Percentiles rank a stretch among this genome's conserved stretches.
Evolutionary conservation across 2,329 filamentous ascomycete genomes (phyloP).

Genomic region (Eutypa lata): DNA sequence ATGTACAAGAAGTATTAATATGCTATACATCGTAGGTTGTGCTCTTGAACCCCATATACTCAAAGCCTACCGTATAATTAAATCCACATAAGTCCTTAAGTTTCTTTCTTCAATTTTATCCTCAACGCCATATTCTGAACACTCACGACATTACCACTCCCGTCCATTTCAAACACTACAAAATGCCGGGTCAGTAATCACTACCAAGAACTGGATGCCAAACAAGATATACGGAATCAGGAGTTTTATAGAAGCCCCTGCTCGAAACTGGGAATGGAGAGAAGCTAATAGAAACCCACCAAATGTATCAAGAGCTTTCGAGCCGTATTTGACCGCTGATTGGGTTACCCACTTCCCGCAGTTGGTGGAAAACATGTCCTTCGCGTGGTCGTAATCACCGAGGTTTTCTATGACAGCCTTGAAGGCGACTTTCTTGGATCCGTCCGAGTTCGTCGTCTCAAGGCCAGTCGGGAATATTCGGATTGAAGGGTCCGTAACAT

Average conservation of each 20-base stretch:
- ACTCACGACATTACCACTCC: conserved; percentile 15
- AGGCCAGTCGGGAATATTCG: conserved; percentile 27
- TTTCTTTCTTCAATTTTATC: conserved; percentile 12
- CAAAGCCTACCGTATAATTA: no score
- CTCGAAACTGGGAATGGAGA: no score
- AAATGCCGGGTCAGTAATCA: no score
- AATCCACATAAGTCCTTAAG: neutral
- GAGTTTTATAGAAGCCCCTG: no score
- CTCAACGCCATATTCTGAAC: conserved; percentile 24
- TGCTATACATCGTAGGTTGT: no score
- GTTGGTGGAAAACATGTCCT: conserved; percentile 25
- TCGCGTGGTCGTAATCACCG: conserved; percentile 11
- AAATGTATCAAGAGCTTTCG: conserved; percentile 28
- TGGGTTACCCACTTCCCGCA: conserved; percentile 28
- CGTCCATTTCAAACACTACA: conserved; percentile 18
- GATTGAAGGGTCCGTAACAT: conserved; percentile 19
- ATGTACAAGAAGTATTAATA: no score
- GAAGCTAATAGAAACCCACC: no score
- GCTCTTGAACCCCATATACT: no score
- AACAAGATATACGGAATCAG: no score
- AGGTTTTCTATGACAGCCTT: conserved; percentile 27
- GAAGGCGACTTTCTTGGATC: conserved; percentile 15
- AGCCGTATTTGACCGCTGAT: conserved; percentile 23
- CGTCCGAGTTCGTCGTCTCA: conserved; percentile 9
- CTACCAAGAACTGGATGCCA: neutral